A percentile compares a stretch with the other conserved stretches of the same genome.
Conservation (phyloP, 2,329 filamentous ascomycete genomes). For the Sporothrix curviconia region DNA sequence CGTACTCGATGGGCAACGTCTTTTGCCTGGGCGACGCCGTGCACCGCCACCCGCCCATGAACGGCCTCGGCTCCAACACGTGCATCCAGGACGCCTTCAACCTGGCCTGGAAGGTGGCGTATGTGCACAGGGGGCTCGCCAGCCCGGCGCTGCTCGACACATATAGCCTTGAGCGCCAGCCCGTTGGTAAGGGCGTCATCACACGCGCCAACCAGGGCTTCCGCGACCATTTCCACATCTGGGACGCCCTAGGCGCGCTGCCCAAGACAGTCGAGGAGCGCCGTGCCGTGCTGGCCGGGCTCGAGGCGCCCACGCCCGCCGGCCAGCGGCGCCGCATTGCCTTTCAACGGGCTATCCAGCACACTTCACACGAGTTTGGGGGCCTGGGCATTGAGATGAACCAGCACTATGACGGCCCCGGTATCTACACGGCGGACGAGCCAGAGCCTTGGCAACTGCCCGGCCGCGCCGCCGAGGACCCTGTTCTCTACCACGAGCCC, state of each 20-base stretch:
- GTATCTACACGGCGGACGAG: constrained; percentile 41
- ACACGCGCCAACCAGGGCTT: constrained; percentile 52
- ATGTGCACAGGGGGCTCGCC: constrained; percentile 34
- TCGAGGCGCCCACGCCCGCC: constrained; percentile 31
- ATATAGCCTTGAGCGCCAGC: constrained; percentile 42
- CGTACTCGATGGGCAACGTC: constrained; percentile 34
- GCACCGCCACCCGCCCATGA: constrained; percentile 51
- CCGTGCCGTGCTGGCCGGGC: constrained; percentile 32
- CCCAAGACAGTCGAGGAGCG: constrained; percentile 34
- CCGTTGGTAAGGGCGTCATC: constrained; percentile 42
- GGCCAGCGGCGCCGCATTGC: constrained; percentile 34
- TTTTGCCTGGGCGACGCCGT: constrained; percentile 53
- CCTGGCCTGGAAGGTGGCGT: constrained; percentile 49
- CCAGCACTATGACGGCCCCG: constrained; percentile 44
- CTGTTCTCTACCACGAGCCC: constrained; percentile 36
- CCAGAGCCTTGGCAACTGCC: constrained; percentile 19
- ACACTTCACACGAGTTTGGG: constrained; percentile 44
- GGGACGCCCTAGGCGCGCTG: constrained; percentile 39
- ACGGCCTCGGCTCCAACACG: constrained; percentile 52
- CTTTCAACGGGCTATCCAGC: constrained; percentile 36
- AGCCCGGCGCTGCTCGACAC: constrained; percentile 34
- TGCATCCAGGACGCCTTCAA: constrained; percentile 53
- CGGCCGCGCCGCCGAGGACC: constrained; percentile 25
- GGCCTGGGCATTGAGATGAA: constrained; percentile 55
- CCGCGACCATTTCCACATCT: constrained; percentile 42